Evolutionary conservation across 2,329 filamentous ascomycete genomes (phyloP).

Genomic region (Pseudogymnoascus pannorum): DNA sequence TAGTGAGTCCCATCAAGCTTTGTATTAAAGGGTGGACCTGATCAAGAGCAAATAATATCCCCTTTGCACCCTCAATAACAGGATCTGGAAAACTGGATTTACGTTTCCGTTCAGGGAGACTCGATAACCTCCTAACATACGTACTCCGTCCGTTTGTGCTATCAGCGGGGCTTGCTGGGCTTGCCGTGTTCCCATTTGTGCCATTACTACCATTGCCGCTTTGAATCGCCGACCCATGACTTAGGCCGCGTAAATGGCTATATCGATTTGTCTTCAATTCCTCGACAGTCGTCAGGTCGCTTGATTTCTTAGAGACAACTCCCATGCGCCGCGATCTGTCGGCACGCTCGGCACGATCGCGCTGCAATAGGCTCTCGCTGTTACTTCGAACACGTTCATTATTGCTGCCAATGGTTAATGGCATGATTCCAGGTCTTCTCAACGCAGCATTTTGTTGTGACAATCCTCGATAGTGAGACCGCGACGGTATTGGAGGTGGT

Average conservation of each 20-base stretch:
- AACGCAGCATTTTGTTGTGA: slow-evolving; percentile 58
- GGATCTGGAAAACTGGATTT: slow-evolving; percentile 56
- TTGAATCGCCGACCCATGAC: slow-evolving; percentile 63
- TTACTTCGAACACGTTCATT: slow-evolving; percentile 63
- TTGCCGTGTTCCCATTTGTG: slow-evolving; percentile 27
- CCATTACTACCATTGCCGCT: slow-evolving; percentile 28
- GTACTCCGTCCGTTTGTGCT: slow-evolving; percentile 38
- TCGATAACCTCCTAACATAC: slow-evolving; percentile 56
- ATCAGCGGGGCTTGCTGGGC: slow-evolving; percentile 54
- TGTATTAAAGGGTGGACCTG: slow-evolving; percentile 63
- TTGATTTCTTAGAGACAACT: slow-evolving; percentile 51
- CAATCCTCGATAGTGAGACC: slow-evolving; percentile 72
- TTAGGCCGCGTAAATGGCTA: slow-evolving; percentile 59
- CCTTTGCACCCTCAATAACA: slow-evolving; percentile 57
- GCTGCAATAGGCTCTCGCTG: slow-evolving; percentile 52
- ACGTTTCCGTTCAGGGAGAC: slow-evolving; percentile 55
- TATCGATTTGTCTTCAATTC: slow-evolving; percentile 56
- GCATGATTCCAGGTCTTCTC: slow-evolving; percentile 67
- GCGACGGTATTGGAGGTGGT: slow-evolving; percentile 69
- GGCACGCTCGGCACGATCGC: slow-evolving; percentile 38
- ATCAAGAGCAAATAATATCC: slow-evolving; percentile 59
- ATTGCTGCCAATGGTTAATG: slow-evolving; percentile 57
- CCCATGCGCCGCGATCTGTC: slow-evolving; percentile 58
- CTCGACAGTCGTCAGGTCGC: slow-evolving; percentile 55
- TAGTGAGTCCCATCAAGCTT: slow-evolving; percentile 54